These are phyloP conservation scores for Pleurotus citrinopileatus DNA, from an alignment of 768 basidiomycete genomes.

Conservation along the genomic window DNA sequence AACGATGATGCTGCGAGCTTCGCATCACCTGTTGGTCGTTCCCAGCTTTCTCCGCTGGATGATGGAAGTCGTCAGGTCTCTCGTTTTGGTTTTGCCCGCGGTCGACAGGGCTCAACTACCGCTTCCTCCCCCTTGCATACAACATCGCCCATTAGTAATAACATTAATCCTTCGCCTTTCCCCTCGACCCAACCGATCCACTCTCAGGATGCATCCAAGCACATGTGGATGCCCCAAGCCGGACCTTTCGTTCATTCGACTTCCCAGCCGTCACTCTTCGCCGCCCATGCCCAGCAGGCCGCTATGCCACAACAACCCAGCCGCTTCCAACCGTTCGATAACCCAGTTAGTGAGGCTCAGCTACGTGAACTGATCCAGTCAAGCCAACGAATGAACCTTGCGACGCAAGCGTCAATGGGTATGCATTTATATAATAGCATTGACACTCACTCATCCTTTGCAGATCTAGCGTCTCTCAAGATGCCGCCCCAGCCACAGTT, in stretches of 20 bases:
- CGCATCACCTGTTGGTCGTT: conserved; percentile 27
- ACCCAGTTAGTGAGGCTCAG: conserved; percentile 68
- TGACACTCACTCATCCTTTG: neutral
- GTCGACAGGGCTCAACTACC: conserved; percentile 56
- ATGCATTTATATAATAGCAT: neutral
- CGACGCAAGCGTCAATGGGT: conserved; percentile 10
- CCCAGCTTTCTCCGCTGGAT: conserved; percentile 41
- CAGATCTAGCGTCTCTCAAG: neutral
- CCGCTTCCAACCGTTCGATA: conserved; percentile 56
- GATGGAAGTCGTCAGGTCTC: conserved; percentile 72
- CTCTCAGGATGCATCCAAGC: conserved; percentile 26
- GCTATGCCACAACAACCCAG: conserved; percentile 32
- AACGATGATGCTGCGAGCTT: conserved; percentile 43
- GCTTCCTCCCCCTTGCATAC: conserved; percentile 59
- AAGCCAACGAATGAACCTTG: conserved; percentile 49
- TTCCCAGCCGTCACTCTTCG: conserved; percentile 41
- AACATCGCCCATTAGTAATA: conserved; percentile 49
- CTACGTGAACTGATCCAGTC: conserved; percentile 73
- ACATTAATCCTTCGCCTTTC: conserved; percentile 46
- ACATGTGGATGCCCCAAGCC: conserved; percentile 10
- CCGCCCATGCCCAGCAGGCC: conserved; percentile 41
- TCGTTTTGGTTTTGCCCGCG: conserved; percentile 78
- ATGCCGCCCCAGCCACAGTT: conserved; percentile 40
- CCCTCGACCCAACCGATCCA: conserved; percentile 31
- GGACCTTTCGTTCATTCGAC: conserved; percentile 19